These are phyloP conservation scores for Rhodotorula sp. DNA, from an alignment of 1,284 basidiomycete species.

Conservation along the genomic window DNA sequence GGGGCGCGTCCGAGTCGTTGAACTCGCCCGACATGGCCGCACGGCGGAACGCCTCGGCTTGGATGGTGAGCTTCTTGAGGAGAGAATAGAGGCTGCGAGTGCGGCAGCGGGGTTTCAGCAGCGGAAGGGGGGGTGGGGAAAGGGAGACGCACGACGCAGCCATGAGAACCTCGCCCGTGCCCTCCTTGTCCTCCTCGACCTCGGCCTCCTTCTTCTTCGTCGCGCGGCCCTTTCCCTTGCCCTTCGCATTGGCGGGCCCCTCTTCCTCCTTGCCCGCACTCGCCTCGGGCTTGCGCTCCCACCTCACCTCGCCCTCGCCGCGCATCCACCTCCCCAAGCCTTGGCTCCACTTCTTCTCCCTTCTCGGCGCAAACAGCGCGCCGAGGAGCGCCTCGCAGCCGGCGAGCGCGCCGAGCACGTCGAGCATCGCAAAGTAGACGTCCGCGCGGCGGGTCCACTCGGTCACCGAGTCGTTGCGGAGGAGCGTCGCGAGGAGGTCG, in stretches of 20 bases:
- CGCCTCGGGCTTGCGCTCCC: slow-evolving; percentile 47
- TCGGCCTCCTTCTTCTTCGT: slow-evolving; percentile 8
- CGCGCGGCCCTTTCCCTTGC: not conserved
- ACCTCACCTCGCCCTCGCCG: slow-evolving; percentile 55
- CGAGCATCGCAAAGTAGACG: slow-evolving; percentile 58
- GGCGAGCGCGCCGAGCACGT: slow-evolving; percentile 57
- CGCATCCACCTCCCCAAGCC: slow-evolving; percentile 60
- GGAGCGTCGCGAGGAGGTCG: slow-evolving; percentile 53
- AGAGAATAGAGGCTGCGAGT: slow-evolving; percentile 57
- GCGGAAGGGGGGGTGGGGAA: slow-evolving; percentile 18
- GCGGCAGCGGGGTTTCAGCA: slow-evolving; percentile 16
- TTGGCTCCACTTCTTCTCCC: slow-evolving; percentile 53
- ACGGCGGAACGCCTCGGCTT: slow-evolving; percentile 59
- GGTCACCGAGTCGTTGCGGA: slow-evolving; percentile 61
- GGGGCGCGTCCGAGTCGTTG: slow-evolving; percentile 52
- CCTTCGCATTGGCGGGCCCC: not conserved
- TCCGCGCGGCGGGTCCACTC: slow-evolving; percentile 60
- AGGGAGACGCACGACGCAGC: not conserved
- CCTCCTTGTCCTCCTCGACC: not conserved
- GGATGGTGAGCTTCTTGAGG: slow-evolving; percentile 60
- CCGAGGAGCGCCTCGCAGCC: slow-evolving; percentile 60
- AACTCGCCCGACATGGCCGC: slow-evolving; percentile 53
- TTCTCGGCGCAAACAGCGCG: slow-evolving; percentile 55
- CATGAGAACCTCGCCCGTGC: slow-evolving; percentile 6
- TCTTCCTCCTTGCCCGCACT: not conserved